These are phyloP conservation scores for Aristolochia fimbriata DNA, from an alignment of 164 flowering plant species.

Conservation along the genomic window DNA sequence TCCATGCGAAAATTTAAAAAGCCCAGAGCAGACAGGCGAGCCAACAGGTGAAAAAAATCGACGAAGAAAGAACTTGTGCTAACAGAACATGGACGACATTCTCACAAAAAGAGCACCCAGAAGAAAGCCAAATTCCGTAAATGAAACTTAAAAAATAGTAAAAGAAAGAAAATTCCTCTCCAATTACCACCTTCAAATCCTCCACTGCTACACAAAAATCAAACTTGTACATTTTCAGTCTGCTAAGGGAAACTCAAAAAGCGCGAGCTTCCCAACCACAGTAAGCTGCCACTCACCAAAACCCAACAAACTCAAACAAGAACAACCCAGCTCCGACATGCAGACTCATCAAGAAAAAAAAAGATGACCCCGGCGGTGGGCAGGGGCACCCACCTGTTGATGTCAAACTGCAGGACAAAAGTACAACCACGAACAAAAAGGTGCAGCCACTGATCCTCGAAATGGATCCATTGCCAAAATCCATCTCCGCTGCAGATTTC, in stretches of 20 bases:
- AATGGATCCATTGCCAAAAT: conserved; percentile 2
- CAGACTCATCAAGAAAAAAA: background rate
- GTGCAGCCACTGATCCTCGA: conserved; percentile 7
- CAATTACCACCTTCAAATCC: background rate
- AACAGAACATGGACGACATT: no score
- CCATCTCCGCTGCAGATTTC: conserved; percentile 5
- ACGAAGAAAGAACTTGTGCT: no score
- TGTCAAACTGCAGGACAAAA: conserved; percentile 17
- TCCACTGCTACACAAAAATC: background rate
- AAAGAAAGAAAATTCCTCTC: background rate
- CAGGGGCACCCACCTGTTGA: conserved; percentile 17
- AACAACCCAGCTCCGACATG: background rate
- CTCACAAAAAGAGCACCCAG: no score
- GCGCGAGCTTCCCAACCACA: background rate
- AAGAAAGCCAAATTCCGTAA: no score
- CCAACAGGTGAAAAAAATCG: no score
- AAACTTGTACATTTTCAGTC: background rate
- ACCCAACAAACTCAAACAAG: background rate
- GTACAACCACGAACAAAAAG: conserved; percentile 14
- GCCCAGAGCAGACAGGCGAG: no score
- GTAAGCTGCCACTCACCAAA: background rate
- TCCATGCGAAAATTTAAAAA: no score
- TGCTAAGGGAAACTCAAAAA: background rate
- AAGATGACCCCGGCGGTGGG: background rate
- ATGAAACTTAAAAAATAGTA: no score